These are phyloP conservation scores for Leersia perrieri DNA, from an alignment of 176 grass and related monocot species.

Conservation along the genomic window DNA sequence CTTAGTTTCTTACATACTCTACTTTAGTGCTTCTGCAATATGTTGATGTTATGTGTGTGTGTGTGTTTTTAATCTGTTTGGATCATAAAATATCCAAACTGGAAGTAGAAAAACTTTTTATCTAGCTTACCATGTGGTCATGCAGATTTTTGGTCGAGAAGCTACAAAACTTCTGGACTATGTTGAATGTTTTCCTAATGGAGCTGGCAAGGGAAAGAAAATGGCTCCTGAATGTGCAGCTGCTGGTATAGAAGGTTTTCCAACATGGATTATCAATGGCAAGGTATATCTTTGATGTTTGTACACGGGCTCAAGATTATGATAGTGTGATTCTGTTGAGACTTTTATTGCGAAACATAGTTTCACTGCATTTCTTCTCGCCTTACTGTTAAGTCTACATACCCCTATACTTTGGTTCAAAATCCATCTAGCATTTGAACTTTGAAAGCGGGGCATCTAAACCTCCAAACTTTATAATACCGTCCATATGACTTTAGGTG, in stretches of 20 bases:
- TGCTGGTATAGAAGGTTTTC: conserved; percentile 81
- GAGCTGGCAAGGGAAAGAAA: conserved; percentile 89
- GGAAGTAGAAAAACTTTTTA: conserved; percentile 2
- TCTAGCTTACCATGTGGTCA: conserved; percentile 3
- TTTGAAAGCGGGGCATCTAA: too few species aligned
- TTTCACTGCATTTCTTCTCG: background rate
- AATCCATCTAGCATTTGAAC: too few species aligned
- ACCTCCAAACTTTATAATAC: background rate
- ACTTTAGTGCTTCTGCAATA: background rate
- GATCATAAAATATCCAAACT: conserved; percentile 1
- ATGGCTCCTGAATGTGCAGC: conserved; percentile 67
- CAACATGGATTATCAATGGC: conserved; percentile 86
- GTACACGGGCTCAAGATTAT: background rate
- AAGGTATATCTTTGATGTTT: conserved; percentile 46
- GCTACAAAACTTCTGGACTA: conserved; percentile 78
- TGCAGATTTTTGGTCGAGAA: conserved; percentile 91
- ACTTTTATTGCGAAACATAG: background rate
- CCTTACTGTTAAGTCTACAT: too few species aligned
- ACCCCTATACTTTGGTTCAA: too few species aligned
- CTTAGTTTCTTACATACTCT: background rate
- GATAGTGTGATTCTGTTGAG: background rate
- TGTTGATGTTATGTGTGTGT: background rate
- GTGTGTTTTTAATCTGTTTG: background rate
- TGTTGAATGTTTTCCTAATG: conserved; percentile 92
- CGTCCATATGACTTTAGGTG: too few species aligned